Percentiles rank a stretch among this genome's conserved stretches.
Conservation (phyloP, 164 flowering plant genomes). For the Akebia trifoliata region DNA sequence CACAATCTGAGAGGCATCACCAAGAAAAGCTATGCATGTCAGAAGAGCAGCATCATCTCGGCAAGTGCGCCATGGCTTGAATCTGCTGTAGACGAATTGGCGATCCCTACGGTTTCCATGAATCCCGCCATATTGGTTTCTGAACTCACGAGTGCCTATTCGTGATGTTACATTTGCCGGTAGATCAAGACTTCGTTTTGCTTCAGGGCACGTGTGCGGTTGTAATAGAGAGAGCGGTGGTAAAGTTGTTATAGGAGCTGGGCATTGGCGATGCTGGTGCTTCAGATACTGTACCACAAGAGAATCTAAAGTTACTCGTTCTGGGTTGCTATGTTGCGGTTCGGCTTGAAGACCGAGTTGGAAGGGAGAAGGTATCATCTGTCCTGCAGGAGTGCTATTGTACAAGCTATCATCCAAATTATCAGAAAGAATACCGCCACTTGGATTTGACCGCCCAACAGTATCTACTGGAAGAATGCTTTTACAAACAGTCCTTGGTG, state of each 20-base stretch:
- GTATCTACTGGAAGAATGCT: slow-evolving; percentile 35
- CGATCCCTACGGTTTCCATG: slow-evolving; percentile 79
- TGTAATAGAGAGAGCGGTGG: slow-evolving; percentile 93
- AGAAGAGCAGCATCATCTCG: slow-evolving; percentile 80
- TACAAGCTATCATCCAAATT: slow-evolving; percentile 42
- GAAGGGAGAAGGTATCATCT: slow-evolving; percentile 24
- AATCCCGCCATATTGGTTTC: slow-evolving; percentile 61
- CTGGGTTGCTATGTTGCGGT: slow-evolving; percentile 43
- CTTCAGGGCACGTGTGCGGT: slow-evolving; percentile 94
- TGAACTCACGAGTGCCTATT: slow-evolving; percentile 70
- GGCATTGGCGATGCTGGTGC: slow-evolving; percentile 97
- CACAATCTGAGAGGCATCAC: slow-evolving; percentile 64
- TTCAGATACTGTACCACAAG: slow-evolving; percentile 89
- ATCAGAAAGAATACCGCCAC: slow-evolving; percentile 25
- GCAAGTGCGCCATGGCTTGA: slow-evolving; percentile 92
- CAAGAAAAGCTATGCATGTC: slow-evolving; percentile 77
- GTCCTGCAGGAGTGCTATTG: slow-evolving; percentile 24
- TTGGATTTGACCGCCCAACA: slow-evolving; percentile 31
- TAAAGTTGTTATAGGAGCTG: slow-evolving; percentile 94
- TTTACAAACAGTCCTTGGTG: slow-evolving; percentile 45
- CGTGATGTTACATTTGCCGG: slow-evolving; percentile 84
- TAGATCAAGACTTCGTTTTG: slow-evolving; percentile 77
- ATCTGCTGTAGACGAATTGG: slow-evolving; percentile 89
- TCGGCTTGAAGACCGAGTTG: slow-evolving; percentile 49
- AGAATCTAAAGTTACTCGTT: slow-evolving; percentile 77